Conservation (phyloP, 2,329 filamentous ascomycete genomes). For the Graphilbum fragrans region DNA sequence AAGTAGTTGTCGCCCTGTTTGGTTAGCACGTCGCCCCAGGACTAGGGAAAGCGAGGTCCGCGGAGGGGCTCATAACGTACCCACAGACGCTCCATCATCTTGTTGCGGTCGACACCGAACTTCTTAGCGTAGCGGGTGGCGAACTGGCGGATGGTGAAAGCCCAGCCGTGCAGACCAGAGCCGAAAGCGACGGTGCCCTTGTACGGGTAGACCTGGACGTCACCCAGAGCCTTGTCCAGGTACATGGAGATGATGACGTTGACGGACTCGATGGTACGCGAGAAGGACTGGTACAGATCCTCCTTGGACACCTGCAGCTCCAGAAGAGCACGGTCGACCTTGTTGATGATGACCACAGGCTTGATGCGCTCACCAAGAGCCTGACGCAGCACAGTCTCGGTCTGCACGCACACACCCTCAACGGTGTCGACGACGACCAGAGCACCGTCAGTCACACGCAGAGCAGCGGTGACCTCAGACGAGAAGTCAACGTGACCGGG, state of each 20-base stretch:
- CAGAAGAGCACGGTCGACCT: slow-evolving; percentile 98
- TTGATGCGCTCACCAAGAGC: slow-evolving; percentile 99
- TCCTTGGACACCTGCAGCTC: slow-evolving; percentile 98
- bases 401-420: slow-evolving; percentile 99
- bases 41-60: too few species aligned
- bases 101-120: slow-evolving; percentile 98
- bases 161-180: slow-evolving; percentile 99
- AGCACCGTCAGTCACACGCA: slow-evolving; percentile 99
- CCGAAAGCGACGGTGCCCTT: slow-evolving; percentile 97
- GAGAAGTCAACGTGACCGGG: slow-evolving; percentile 99
- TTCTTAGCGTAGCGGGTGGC: slow-evolving; percentile 96
- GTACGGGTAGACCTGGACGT: slow-evolving; percentile 97
- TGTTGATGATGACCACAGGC: slow-evolving; percentile 99
- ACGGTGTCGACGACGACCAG: slow-evolving; percentile 99
- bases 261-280: slow-evolving; percentile 97
- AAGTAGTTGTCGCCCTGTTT: slow-evolving; percentile 87
- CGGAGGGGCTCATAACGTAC: slow-evolving; percentile 31
- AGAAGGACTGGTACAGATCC: slow-evolving; percentile 99
- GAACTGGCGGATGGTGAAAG: slow-evolving; percentile 98
- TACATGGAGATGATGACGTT: slow-evolving; percentile 99
- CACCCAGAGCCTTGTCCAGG: slow-evolving; percentile 91
- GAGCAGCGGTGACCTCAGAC: slow-evolving; percentile 96
- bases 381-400: slow-evolving; percentile 98
- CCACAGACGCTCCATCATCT: slow-evolving; percentile 99
- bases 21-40: too few species aligned